These are phyloP conservation scores for Murraya koenigii DNA, from an alignment of 345 rosid genomes.

Conservation along the genomic window DNA sequence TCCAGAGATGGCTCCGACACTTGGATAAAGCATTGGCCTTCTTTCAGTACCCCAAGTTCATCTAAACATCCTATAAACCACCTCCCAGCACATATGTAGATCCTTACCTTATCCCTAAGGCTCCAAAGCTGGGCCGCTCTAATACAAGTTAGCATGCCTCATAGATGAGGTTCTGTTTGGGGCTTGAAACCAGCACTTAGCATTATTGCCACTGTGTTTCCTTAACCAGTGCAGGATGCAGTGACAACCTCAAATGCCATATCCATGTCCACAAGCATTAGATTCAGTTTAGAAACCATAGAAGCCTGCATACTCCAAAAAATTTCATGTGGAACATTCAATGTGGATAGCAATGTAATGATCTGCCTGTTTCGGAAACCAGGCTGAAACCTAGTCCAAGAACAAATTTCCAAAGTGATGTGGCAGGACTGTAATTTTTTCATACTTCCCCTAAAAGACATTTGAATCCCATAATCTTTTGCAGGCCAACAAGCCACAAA, in stretches of 20 bases:
- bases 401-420: conserved; percentile 71
- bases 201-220: conserved; percentile 81
- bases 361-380: conserved; percentile 92
- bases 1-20: conserved; percentile 71
- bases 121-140: conserved; percentile 86
- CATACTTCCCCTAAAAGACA: conserved; percentile 76
- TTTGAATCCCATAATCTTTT: conserved; percentile 49
- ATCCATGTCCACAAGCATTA: conserved; percentile 59
- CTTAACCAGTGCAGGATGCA: conserved; percentile 71
- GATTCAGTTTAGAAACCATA: conserved; percentile 60
- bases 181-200: conserved; percentile 88
- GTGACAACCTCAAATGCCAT: conserved; percentile 83
- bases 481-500: conserved; percentile 92
- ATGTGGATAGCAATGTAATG: conserved; percentile 59
- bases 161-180: conserved; percentile 68
- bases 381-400: conserved; percentile 92
- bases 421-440: conserved; percentile 64
- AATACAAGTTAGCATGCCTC: conserved; percentile 79
- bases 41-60: conserved; percentile 73
- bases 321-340: conserved; percentile 57
- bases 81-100: conserved; percentile 75
- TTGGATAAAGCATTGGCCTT: conserved; percentile 88
- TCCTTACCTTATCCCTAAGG: conserved; percentile 80
- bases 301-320: conserved; percentile 71
- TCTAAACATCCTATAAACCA: conserved; percentile 96